Evolutionary conservation across 345 rosid species (phyloP), one percentile per base, ranked within the genome.

Genomic region (Pelargonium nanum): DNA sequence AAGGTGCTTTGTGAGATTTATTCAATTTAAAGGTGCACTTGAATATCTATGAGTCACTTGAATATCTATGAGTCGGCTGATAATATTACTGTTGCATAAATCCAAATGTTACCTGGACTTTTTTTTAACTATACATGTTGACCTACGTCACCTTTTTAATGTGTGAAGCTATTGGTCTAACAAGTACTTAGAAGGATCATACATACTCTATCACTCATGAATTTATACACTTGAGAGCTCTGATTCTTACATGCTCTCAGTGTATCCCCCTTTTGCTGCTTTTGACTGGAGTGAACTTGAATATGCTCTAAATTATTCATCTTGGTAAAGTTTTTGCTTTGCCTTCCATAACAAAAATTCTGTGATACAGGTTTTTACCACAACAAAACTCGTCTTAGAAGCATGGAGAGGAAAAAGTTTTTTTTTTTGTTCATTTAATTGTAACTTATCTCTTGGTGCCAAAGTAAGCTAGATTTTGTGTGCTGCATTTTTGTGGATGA

Each of bases 401-500:
- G n/a, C n/a, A n/a, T n/a, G 45, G 12, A 34, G 12, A 34, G 45
- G 40, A 30, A 40, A 3, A 40, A 40, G 48, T 12, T 17, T 40
- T 15, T 40, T 17, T 40, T 40, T 40, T 40, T 40, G 6, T 40
- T 40, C 48, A 40, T 40, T 40, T 40, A 15, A 40, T 40, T 40
- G n/a, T 40, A 40, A 40, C 9, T 40, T 7, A 40, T 40, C 48
- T 6, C 17, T 40, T 0, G 48, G 13, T 40, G 48, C 15, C 30
- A 2, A 58, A 57, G 16, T 30, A 24, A 10, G 24, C 22, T 30
- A 51, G n/a, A 53, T 51, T 60, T 30, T 16, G 22, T 64, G 20
- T 22, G 4, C 5, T 40, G 48, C 26, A 25, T 60, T 79, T 75
- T 2, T 69, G 85, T 83, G 91, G 95, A 67, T 68, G 53, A 22